A percentile compares a stretch with the other conserved stretches of the same genome.
phyloP scores from a whole-genome alignment of 1,139 yeast species.

The Taphrina flavorubra region DNA sequence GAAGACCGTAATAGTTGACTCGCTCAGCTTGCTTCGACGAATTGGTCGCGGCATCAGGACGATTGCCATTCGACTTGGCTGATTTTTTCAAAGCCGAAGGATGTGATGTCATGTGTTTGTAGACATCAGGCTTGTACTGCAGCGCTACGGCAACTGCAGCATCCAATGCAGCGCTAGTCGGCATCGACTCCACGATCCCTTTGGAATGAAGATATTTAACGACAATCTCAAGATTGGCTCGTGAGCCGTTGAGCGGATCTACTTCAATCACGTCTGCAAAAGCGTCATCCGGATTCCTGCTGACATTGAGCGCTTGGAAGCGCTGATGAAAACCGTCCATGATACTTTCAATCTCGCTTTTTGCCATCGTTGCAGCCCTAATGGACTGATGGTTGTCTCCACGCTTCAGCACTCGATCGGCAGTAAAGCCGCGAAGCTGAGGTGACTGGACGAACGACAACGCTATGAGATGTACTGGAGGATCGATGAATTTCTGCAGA shows the following conservation, averaged over 20 bases:
- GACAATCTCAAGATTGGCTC: constrained; percentile 59
- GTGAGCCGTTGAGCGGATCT: constrained; percentile 60
- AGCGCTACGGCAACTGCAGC: constrained; percentile 60
- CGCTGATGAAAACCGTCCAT: constrained; percentile 75
- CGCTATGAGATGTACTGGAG: constrained; percentile 59
- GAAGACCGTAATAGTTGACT: constrained; percentile 54
- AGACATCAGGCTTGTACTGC: constrained; percentile 42
- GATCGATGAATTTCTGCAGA: constrained; percentile 39
- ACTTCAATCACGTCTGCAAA: constrained; percentile 72
- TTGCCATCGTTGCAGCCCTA: constrained; percentile 59
- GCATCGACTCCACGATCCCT: constrained; percentile 56
- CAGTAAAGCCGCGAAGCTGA: constrained; percentile 57
- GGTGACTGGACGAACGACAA: constrained; percentile 66
- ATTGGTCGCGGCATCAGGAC: constrained; percentile 35
- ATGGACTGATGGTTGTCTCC: constrained; percentile 94
- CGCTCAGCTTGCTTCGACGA: neutral
- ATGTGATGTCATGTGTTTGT: constrained; percentile 42
- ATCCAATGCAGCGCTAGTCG: constrained; percentile 55
- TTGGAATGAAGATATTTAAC: constrained; percentile 53
- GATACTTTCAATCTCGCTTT: constrained; percentile 61
- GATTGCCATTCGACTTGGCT: neutral
- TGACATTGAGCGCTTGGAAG: constrained; percentile 59
- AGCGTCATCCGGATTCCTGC: constrained; percentile 63
- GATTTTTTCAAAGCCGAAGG: constrained; percentile 44
- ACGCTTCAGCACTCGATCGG: constrained; percentile 64